phyloP scores from a whole-genome alignment of 169 alveolate genomes.

The Eimeria necatrix region DNA sequence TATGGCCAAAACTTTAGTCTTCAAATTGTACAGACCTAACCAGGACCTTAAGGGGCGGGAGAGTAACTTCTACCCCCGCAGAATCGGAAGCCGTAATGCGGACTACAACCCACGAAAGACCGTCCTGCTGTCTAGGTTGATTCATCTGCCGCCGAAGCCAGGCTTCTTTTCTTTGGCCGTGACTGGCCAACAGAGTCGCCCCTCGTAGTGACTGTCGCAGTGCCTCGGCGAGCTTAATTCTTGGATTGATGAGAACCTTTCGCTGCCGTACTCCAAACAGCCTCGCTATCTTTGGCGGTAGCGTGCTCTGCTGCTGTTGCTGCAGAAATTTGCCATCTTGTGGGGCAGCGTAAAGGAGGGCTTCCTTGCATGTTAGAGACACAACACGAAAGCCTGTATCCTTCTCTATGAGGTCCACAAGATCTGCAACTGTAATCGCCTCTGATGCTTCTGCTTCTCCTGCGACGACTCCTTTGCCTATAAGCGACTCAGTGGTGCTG shows the following conservation, averaged over 20 bases:
- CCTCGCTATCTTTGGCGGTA: background rate
- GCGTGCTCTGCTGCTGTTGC: background rate
- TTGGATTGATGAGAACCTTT: background rate
- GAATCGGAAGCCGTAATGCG: conserved; percentile 15
- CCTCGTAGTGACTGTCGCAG: background rate
- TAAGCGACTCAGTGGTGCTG: background rate
- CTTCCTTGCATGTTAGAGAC: conserved; percentile 66
- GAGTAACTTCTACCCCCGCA: background rate
- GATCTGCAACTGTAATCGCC: conserved; percentile 38
- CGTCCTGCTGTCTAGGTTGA: background rate
- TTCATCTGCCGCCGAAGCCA: background rate
- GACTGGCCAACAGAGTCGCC: background rate
- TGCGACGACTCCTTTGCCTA: conserved; percentile 4
- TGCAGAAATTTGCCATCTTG: background rate
- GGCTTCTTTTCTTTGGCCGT: background rate
- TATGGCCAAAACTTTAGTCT: too few species aligned
- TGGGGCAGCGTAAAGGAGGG: conserved; percentile 53
- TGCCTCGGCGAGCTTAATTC: conserved; percentile 34
- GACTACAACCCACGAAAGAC: conserved; percentile 37
- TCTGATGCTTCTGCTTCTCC: conserved; percentile 70
- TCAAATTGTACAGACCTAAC: background rate
- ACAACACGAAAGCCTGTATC: conserved; percentile 6
- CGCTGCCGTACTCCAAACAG: background rate
- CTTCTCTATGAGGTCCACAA: conserved; percentile 57
- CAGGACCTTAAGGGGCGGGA: conserved; percentile 36